Conservation (phyloP, 2,329 filamentous ascomycete genomes). For the Bipolaris cookei region DNA sequence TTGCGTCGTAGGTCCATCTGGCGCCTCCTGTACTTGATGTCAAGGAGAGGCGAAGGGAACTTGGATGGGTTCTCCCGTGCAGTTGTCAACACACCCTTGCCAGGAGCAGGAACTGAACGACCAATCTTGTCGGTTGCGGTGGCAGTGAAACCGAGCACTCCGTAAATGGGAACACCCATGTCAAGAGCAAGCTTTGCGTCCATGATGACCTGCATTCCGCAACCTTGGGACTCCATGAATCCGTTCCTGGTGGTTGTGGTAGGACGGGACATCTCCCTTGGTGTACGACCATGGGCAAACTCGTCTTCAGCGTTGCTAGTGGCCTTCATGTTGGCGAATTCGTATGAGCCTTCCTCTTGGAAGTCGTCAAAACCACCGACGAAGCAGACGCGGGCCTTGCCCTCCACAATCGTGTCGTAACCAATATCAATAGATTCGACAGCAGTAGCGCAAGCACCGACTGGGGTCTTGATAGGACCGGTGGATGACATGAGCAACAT, state of each 20-base stretch:
- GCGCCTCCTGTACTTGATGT: slow-evolving; percentile 95
- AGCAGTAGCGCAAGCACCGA: slow-evolving; percentile 95
- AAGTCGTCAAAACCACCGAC: slow-evolving; percentile 99
- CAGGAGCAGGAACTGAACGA: slow-evolving; percentile 93
- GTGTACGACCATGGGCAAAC: slow-evolving; percentile 91
- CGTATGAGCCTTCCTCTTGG: slow-evolving; percentile 97
- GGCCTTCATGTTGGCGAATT: slow-evolving; percentile 99
- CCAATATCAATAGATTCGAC: slow-evolving; percentile 98
- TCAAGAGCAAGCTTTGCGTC: slow-evolving; percentile 93
- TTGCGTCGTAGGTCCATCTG: slow-evolving; percentile 93
- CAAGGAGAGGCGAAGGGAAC: slow-evolving; percentile 92
- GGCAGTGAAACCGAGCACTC: slow-evolving; percentile 88
- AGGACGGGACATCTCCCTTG: slow-evolving; percentile 95
- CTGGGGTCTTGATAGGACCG: slow-evolving; percentile 97
- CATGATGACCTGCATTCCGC: slow-evolving; percentile 98
- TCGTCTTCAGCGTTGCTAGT: slow-evolving; percentile 98
- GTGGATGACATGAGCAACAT: slow-evolving; percentile 98
- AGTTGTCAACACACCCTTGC: slow-evolving; percentile 94
- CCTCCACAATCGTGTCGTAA: slow-evolving; percentile 97
- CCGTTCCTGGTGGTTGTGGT: slow-evolving; percentile 96
- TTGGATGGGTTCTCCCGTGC: slow-evolving; percentile 89
- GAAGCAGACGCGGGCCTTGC: slow-evolving; percentile 95
- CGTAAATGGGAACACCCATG: slow-evolving; percentile 98
- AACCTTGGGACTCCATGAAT: slow-evolving; percentile 99
- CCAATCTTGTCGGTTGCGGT: slow-evolving; percentile 99